Evolutionary conservation across 176 grass and related monocot genomes (phyloP), one percentile per base, ranked within the genome.

Genomic region (Rhynchospora pubera): DNA sequence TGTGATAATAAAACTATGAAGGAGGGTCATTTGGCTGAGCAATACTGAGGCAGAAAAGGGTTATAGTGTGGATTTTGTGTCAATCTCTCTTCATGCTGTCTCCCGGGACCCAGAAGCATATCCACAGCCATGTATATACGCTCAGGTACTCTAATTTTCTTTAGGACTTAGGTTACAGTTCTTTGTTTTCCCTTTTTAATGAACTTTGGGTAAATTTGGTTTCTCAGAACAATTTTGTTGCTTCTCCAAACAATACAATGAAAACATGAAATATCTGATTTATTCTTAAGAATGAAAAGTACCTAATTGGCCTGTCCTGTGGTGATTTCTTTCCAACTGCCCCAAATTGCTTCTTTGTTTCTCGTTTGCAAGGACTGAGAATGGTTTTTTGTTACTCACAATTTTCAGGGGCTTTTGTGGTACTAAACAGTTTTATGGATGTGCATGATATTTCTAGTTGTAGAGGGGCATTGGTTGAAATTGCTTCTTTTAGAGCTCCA

Each of bases 1-100:
- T 32, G 23, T 30, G 23, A 9, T 77, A 5, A 53, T 52, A 52
- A 76, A 65, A 19, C 26, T 26, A 45, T 83, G 62, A 83, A 99
- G 96, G 96, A 99, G 91, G 79, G 86, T 90, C 82, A 90, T 99
- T 88, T 99, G 96, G 96, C 77, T 95, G 34, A 95, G 92, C 64
- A 89, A 87, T 57, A 76, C 61, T 45, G 96, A 99, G 43, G 90
- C 88, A 79, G 87, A 73, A 60, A 93, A 83, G 68, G 89, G 92
- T 44, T 95, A 89, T 66, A 90, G 84, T 57, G 96, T 93, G 62
- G 87, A 90, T 87, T 99, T 99, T 81, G 79, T 93, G 68, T 88
- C 73, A 75, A 80, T 99, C 84, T 83, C 91, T 45, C 96, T 99
- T 19, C 93, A 99, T 78, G 92, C 96, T 15, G 92, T 99, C 45